phyloP scores from a whole-genome alignment of 1,284 basidiomycete species.

The Microbotryum scabiosae region DNA sequence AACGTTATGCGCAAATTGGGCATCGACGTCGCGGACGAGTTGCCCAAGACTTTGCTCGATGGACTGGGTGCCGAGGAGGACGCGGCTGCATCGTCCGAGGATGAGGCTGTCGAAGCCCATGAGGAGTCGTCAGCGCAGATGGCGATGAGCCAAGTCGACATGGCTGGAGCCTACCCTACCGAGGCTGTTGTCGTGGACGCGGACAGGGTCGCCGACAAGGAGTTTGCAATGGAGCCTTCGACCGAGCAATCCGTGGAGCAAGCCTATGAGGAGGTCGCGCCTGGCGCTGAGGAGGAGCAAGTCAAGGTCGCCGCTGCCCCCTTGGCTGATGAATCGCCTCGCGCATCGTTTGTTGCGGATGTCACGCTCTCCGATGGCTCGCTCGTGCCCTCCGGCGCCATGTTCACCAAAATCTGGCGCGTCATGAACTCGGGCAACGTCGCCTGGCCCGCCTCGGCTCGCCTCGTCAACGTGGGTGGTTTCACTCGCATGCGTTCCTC shows the following conservation, averaged over 20 bases:
- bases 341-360: too few relatives aligned
- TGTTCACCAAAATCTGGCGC: constrained; percentile 31
- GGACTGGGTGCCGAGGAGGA: background rate
- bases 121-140: too few relatives aligned
- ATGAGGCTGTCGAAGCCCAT: background rate
- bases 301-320: too few relatives aligned
- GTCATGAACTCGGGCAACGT: constrained; percentile 26
- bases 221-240: background rate
- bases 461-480: constrained; percentile 32
- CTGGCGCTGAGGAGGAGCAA: background rate
- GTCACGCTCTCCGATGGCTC: constrained; percentile 32
- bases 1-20: background rate
- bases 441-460: constrained; percentile 25
- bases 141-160: too few relatives aligned
- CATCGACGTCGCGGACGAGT: background rate
- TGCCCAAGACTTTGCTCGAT: background rate
- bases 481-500: constrained; percentile 11
- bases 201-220: background rate
- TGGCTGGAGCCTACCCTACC: background rate
- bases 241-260: background rate
- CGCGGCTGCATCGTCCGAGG: background rate
- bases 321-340: too few relatives aligned
- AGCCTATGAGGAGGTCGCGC: background rate
- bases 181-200: background rate
- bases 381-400: constrained; percentile 28